Evolutionary conservation across 192 early-diverging fungal genomes (phyloP).

Genomic region (Diversispora epigaea): DNA sequence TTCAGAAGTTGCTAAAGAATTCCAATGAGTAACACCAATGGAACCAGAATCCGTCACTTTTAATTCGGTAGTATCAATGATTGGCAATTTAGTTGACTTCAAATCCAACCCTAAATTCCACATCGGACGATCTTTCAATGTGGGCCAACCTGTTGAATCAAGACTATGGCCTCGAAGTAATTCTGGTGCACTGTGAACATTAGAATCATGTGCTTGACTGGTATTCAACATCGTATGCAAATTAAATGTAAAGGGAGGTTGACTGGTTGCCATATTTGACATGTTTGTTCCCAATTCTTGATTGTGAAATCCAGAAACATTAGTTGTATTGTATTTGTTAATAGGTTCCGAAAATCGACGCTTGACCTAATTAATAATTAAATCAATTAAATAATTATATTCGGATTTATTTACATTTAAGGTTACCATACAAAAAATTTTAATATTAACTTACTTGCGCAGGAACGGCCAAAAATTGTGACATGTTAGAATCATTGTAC

Average conservation of each 20-base stretch:
- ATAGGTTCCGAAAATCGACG: constrained; percentile 28
- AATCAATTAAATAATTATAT: not conserved
- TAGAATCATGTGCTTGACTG: constrained; percentile 7
- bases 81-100: constrained; percentile 13
- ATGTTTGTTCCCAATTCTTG: constrained; percentile 11
- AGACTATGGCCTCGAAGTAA: constrained; percentile 10
- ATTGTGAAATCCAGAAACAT: constrained; percentile 8
- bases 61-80: constrained; percentile 4
- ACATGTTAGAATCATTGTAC: constrained; percentile 24
- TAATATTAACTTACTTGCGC: not conserved
- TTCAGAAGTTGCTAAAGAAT: not conserved
- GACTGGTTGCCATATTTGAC: constrained; percentile 1
- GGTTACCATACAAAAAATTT: not conserved
- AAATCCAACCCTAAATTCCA: constrained; percentile 28
- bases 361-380: not conserved
- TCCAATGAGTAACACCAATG: constrained; percentile 16
- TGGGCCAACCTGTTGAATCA: constrained; percentile 20
- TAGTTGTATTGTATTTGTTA: constrained; percentile 10
- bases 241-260: constrained; percentile 5
- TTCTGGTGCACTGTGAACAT: constrained; percentile 13
- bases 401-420: not conserved
- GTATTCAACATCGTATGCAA: not conserved
- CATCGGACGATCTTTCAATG: constrained; percentile 17
- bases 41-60: constrained; percentile 2
- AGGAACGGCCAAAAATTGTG: constrained; percentile 26